Evolutionary conservation across 345 rosid species (phyloP).

Genomic region (Lumnitzera littorea): DNA sequence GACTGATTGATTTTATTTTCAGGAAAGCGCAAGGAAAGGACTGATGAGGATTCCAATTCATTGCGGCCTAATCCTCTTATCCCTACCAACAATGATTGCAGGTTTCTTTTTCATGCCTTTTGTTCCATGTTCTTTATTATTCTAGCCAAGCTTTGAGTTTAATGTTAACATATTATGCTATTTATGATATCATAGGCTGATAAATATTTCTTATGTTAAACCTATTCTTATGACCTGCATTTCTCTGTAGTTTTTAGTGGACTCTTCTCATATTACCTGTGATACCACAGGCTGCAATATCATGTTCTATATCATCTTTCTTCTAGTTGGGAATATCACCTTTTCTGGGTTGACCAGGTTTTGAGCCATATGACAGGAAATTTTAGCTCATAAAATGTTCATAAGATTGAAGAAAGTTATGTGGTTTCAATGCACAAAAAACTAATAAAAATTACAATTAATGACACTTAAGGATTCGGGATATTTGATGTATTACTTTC

Average conservation of each 20-base stretch:
- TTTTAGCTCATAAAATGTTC: too few relatives aligned
- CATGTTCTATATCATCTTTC: too few relatives aligned
- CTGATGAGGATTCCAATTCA: conserved; percentile 35
- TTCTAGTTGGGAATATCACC: too few relatives aligned
- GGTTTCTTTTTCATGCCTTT: conserved; percentile 35
- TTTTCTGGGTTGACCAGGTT: too few relatives aligned
- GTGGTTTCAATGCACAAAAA: too few relatives aligned
- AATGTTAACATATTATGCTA: neutral
- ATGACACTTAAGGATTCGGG: neutral
- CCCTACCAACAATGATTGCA: conserved; percentile 61
- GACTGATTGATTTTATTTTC: conserved; percentile 2
- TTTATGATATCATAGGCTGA: neutral
- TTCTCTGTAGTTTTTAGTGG: too few relatives aligned
- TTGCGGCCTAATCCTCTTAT: conserved; percentile 40
- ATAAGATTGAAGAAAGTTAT: too few relatives aligned
- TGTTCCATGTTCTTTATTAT: neutral
- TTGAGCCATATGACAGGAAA: too few relatives aligned
- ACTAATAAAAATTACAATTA: neutral
- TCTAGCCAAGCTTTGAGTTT: neutral
- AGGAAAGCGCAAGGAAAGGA: conserved; percentile 87
- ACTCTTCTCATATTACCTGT: too few relatives aligned
- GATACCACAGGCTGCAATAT: too few relatives aligned
- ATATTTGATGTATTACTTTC: neutral
- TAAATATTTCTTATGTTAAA: too few relatives aligned
- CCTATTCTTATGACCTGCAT: too few relatives aligned